These are phyloP conservation scores for Nakazawaea holstii DNA, from an alignment of 805 yeast species.

Conservation along the genomic window DNA sequence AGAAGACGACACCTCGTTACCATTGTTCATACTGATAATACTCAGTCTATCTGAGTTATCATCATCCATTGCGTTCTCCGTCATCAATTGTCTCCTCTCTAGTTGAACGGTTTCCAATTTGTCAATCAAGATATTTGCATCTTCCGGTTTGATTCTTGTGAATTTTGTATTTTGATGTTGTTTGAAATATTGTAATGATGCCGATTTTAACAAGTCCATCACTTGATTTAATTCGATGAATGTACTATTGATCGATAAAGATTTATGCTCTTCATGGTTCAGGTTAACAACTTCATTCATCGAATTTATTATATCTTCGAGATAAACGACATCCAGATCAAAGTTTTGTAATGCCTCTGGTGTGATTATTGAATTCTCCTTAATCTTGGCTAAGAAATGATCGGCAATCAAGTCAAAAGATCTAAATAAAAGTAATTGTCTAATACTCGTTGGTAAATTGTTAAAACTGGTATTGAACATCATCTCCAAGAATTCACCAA, in stretches of 20 bases:
- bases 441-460: conserved; percentile 71
- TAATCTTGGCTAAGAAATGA: conserved; percentile 56
- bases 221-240: conserved; percentile 78
- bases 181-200: conserved; percentile 58
- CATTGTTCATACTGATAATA: neutral
- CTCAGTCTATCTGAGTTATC: conserved; percentile 3
- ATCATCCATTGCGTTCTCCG: neutral
- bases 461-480: conserved; percentile 81
- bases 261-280: conserved; percentile 12
- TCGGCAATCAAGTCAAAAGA: conserved; percentile 82
- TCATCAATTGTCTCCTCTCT: neutral
- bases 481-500: conserved; percentile 79
- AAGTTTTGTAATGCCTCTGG: conserved; percentile 65
- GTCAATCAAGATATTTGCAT: conserved; percentile 54
- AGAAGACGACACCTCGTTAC: neutral
- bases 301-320: conserved; percentile 51
- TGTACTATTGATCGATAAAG: conserved; percentile 60
- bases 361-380: conserved; percentile 51
- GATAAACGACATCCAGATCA: conserved; percentile 70
- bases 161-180: conserved; percentile 53
- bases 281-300: conserved; percentile 22
- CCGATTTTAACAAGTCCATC: conserved; percentile 62
- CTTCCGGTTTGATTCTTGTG: conserved; percentile 69
- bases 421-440: conserved; percentile 75
- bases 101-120: conserved; percentile 37